Evolutionary conservation across 371 early-diverging fungal genomes (phyloP).

Genomic region (Mucor sp.): DNA sequence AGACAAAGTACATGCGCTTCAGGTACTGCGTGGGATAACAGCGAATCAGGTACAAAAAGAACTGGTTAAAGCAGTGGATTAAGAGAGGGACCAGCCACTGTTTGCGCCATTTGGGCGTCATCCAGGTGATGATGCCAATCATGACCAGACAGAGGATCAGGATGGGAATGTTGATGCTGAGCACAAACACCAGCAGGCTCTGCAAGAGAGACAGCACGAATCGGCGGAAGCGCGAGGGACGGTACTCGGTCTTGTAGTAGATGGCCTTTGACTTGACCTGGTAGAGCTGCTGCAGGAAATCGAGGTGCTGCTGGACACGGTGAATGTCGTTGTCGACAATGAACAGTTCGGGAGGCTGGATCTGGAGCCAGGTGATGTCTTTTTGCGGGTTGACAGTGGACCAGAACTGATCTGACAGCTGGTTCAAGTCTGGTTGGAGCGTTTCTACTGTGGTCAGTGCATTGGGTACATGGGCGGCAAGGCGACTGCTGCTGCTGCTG

Average conservation of each 20-base stretch:
- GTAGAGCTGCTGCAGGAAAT: constrained; percentile 20
- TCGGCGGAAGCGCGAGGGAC: constrained; percentile 21
- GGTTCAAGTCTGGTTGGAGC: constrained; percentile 18
- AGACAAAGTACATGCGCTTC: constrained; percentile 11
- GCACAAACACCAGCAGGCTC: constrained; percentile 4
- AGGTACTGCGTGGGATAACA: constrained; percentile 5
- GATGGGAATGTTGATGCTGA: constrained; percentile 31
- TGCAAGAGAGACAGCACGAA: constrained; percentile 21
- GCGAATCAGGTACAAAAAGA: background rate
- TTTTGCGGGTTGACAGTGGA: constrained; percentile 34
- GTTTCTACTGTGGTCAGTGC: background rate
- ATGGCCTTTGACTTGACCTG: constrained; percentile 14
- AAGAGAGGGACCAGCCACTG: constrained; percentile 31
- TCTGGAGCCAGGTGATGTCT: constrained; percentile 24
- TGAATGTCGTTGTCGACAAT: constrained; percentile 6
- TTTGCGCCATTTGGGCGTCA: constrained; percentile 36
- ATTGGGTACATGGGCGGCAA: background rate
- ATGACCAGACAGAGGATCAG: constrained; percentile 31
- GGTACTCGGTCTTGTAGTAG: constrained; percentile 9
- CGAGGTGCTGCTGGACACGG: constrained; percentile 3
- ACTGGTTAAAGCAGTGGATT: constrained; percentile 10
- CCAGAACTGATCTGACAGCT: constrained; percentile 36
- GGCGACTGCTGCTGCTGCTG: background rate
- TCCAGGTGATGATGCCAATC: constrained; percentile 38
- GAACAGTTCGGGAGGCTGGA: constrained; percentile 26